A percentile compares a stretch with the other conserved stretches of the same genome.
phyloP scores from a whole-genome alignment of 2,329 filamentous ascomycete species.

The Aspergillus unguis region DNA sequence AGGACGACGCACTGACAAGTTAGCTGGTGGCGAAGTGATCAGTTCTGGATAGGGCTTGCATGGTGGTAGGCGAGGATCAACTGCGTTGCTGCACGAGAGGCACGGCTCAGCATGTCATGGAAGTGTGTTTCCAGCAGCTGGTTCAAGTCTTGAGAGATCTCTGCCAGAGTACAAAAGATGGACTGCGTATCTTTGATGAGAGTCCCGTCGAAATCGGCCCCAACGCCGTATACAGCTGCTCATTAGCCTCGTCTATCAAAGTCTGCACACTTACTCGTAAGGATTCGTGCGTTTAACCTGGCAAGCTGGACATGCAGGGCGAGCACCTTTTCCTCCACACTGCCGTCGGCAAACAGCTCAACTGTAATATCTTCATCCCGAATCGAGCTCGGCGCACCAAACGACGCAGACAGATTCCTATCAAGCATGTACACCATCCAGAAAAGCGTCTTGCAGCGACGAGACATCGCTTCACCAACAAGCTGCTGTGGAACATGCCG shows the following conservation, averaged over 20 bases:
- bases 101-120: conserved; percentile 23
- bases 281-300: conserved; percentile 24
- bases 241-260: background rate
- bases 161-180: conserved; percentile 24
- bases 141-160: conserved; percentile 25
- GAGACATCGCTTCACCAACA: conserved; percentile 15
- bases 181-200: conserved; percentile 26
- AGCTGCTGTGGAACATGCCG: conserved; percentile 25
- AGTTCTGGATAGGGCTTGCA: conserved; percentile 16
- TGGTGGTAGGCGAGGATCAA: conserved; percentile 28
- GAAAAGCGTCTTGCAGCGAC: conserved; percentile 26
- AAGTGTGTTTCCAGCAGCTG: conserved; percentile 24
- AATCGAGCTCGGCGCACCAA: conserved; percentile 28
- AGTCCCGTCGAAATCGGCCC: conserved; percentile 21
- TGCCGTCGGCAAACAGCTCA: conserved; percentile 8
- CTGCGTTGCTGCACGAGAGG: conserved; percentile 26
- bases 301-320: conserved; percentile 27
- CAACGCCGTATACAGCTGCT: conserved; percentile 26
- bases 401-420: conserved; percentile 26
- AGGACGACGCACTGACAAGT: conserved; percentile 24
- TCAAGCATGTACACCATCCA: conserved; percentile 31
- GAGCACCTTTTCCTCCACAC: conserved; percentile 8
- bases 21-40: too few species aligned
- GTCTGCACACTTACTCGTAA: conserved; percentile 19
- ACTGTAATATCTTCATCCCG: conserved; percentile 30